Base-by-base conservation (phyloP, 2,329 filamentous ascomycete species). In the Podosphaera aphanis region DNA sequence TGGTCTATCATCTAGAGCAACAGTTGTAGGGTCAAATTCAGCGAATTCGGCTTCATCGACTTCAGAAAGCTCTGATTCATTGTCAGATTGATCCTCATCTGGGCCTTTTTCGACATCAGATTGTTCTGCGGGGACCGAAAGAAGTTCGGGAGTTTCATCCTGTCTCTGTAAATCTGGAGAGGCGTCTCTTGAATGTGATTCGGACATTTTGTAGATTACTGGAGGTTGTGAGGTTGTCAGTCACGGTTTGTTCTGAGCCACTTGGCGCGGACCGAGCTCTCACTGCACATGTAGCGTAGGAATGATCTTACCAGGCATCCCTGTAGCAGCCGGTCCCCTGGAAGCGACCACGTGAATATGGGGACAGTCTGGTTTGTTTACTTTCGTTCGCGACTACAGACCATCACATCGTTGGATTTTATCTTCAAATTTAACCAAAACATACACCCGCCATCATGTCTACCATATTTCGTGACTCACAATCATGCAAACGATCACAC, bases 1-100 rank as follows among this genome's bases (percentile, higher is more conserved):
- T 3, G 74, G 74, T 20, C 71, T 66, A 56, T 77, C 69, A 56
- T 77, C 73, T 35, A 77, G 69, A 43, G 74, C 72, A 49, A 73
- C 73, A 5, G 69, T 73, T 38, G 71, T 67, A 8, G 74, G 71
- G 51, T 81, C 75, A 61, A 79, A 80, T 50, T 81, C 74, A 51
- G 73, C 74, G 50, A 82, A 77, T 54, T 80, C 72, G 46, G 77
- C 69, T 55, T 79, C 77, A 54, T 80, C 77, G 50, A 79, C 73
- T 56, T 81, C 77, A 19, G 75, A 79, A 1, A 80, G 67, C 35
- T 77, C 73, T 6, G 58, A 57, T 42, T 66, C 64, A 40, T 66
- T 63, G n/a, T 63, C 61, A 39, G 61, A 63, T 2, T 57, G 50
- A 31, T 64, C 63, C 40, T 52, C 51, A 23, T 56, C 52, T n/a